Evolutionary conservation across 805 yeast species (phyloP).

Genomic region (Nakazawaea anatomiae): DNA sequence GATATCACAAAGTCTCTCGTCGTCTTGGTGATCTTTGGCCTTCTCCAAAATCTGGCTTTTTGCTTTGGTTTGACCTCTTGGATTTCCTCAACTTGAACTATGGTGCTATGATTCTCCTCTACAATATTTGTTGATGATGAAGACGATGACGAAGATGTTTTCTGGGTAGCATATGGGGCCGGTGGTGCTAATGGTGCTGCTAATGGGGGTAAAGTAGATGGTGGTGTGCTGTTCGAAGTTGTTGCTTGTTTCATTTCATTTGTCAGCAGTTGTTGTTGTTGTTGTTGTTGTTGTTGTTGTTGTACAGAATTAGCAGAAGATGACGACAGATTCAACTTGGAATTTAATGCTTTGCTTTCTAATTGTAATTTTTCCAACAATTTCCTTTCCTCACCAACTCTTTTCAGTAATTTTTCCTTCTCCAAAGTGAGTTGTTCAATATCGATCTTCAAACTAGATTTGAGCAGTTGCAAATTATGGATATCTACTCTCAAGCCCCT

Average conservation of each 20-base stretch:
- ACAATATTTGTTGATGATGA: not conserved
- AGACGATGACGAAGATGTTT: not conserved
- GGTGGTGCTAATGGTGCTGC: constrained; percentile 9
- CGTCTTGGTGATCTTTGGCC: constrained; percentile 9
- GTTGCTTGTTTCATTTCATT: too few species aligned
- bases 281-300: constrained; percentile 12
- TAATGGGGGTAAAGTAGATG: constrained; percentile 10
- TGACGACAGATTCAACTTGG: not conserved
- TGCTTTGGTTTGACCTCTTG: constrained; percentile 16
- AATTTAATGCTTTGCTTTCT: not conserved
- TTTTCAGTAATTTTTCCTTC: constrained; percentile 40
- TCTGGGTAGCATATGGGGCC: constrained; percentile 2
- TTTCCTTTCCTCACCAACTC: constrained; percentile 26
- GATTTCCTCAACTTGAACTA: constrained; percentile 9
- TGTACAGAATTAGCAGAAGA: constrained; percentile 14
- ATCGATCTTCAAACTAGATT: constrained; percentile 40
- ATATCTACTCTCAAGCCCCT: constrained; percentile 33
- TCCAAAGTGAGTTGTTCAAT: constrained; percentile 42
- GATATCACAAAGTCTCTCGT: constrained; percentile 6
- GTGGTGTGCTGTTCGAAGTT: constrained; percentile 6
- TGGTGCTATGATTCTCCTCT: not conserved
- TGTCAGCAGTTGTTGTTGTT: constrained; percentile 7
- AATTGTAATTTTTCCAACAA: constrained; percentile 13
- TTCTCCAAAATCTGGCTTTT: constrained; percentile 27
- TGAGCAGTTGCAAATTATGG: constrained; percentile 30